A percentile compares a stretch with the other conserved stretches of the same genome.
Evolutionary conservation across 1,284 basidiomycete species (phyloP).

Genomic region (Thecaphora thlaspeos): DNA sequence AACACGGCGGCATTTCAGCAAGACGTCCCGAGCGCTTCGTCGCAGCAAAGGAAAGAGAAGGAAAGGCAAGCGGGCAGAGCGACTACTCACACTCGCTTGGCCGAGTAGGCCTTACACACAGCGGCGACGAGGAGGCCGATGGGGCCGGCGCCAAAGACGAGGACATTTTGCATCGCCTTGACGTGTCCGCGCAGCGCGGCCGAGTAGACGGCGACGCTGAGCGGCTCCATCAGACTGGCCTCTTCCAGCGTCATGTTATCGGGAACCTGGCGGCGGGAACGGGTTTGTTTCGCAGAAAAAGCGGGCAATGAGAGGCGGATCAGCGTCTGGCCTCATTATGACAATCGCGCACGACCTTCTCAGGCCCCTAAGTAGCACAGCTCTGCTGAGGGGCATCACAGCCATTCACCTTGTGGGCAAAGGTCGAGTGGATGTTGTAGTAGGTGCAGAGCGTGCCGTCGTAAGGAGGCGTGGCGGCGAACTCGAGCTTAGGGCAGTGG

Average conservation of each 20-base stretch:
- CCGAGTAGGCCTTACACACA: slow-evolving; percentile 73
- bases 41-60: slow-evolving; percentile 59
- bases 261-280: slow-evolving; percentile 42
- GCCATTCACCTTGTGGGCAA: slow-evolving; percentile 45
- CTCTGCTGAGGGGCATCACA: too few relatives aligned
- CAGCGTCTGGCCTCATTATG: too few relatives aligned
- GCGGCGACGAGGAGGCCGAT: slow-evolving; percentile 90
- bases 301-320: too few relatives aligned
- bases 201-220: slow-evolving; percentile 86
- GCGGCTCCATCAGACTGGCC: slow-evolving; percentile 77
- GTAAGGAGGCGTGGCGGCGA: slow-evolving; percentile 85
- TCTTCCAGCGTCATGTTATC: slow-evolving; percentile 60
- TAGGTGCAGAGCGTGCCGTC: slow-evolving; percentile 81
- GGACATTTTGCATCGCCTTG: slow-evolving; percentile 59
- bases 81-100: slow-evolving; percentile 50
- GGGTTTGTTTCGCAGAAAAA: too few relatives aligned
- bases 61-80: slow-evolving; percentile 66
- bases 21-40: too few relatives aligned
- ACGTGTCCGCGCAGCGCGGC: slow-evolving; percentile 75
- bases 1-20: not conserved
- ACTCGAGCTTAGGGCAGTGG: slow-evolving; percentile 68
- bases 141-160: slow-evolving; percentile 81
- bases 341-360: too few relatives aligned
- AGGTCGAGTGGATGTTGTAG: slow-evolving; percentile 55
- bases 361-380: too few relatives aligned